Percentiles rank a stretch among this genome's conserved stretches.
Evolutionary conservation across 2,329 filamentous ascomycete species (phyloP).

Genomic region (Cercospora sp.): DNA sequence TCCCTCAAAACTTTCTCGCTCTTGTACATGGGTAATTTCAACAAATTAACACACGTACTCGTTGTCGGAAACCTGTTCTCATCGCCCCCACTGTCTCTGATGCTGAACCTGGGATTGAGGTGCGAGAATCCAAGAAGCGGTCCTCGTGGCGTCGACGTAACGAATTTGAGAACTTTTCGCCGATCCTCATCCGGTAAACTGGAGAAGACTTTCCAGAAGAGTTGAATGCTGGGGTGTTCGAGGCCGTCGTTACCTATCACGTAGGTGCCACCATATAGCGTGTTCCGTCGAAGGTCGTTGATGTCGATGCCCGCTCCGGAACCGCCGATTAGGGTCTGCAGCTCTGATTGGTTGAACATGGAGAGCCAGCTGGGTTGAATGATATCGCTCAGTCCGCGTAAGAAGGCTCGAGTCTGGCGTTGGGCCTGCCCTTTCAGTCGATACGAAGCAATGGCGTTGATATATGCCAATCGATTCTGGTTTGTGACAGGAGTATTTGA

Average conservation of each 20-base stretch:
- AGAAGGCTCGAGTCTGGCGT: constrained; percentile 81
- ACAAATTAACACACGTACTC: constrained; percentile 91
- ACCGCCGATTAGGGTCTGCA: constrained; percentile 90
- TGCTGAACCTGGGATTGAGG: constrained; percentile 82
- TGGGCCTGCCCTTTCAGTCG: constrained; percentile 78
- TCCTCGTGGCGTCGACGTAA: constrained; percentile 88
- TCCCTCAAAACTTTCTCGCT: constrained; percentile 65
- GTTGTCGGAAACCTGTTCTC: constrained; percentile 82
- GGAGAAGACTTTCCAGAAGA: constrained; percentile 91
- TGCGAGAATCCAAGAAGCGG: constrained; percentile 87
- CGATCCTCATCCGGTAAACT: constrained; percentile 73
- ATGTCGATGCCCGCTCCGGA: constrained; percentile 80
- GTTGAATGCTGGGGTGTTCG: constrained; percentile 80
- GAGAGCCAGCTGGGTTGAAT: constrained; percentile 91
- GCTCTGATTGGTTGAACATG: constrained; percentile 97
- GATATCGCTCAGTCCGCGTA: constrained; percentile 81
- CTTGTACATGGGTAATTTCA: constrained; percentile 85
- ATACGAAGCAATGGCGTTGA: constrained; percentile 86
- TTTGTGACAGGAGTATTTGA: constrained; percentile 80
- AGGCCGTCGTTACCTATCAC: constrained; percentile 81
- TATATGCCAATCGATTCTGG: constrained; percentile 90
- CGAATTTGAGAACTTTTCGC: constrained; percentile 88
- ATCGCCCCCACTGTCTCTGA: constrained; percentile 77
- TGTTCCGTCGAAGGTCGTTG: constrained; percentile 80
- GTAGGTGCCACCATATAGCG: constrained; percentile 84